Evolutionary conservation across 2,329 filamentous ascomycete genomes (phyloP).

Genomic region (Cryoendolithus antarcticus): DNA sequence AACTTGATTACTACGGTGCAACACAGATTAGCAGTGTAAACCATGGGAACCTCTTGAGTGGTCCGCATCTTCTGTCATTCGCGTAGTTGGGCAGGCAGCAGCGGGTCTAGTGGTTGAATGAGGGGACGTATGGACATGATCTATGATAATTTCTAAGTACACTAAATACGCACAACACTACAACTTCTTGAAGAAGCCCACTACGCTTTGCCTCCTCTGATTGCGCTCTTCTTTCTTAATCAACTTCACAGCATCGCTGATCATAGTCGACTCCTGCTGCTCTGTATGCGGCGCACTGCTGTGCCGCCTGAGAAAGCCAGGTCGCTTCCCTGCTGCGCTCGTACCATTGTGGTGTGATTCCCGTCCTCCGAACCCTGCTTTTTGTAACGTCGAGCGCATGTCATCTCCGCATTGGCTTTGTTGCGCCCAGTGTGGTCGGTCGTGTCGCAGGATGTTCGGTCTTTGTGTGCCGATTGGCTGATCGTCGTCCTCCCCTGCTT

Average conservation of each 20-base stretch:
- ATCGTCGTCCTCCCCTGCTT: not conserved
- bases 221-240: conserved; percentile 13
- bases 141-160: too few relatives aligned
- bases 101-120: too few relatives aligned
- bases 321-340: not conserved
- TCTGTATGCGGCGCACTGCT: not conserved
- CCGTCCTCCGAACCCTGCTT: conserved; percentile 1
- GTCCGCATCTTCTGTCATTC: too few relatives aligned
- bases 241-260: conserved; percentile 16
- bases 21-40: too few relatives aligned
- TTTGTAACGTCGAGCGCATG: not conserved
- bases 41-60: too few relatives aligned
- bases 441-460: conserved; percentile 5
- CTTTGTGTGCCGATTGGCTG: conserved; percentile 1
- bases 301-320: not conserved
- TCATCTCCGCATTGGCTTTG: conserved; percentile 11
- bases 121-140: too few relatives aligned
- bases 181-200: conserved; percentile 12
- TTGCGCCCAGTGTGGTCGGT: conserved; percentile 16
- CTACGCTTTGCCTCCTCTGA: conserved; percentile 8
- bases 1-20: too few relatives aligned
- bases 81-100: too few relatives aligned
- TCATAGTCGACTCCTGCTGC: conserved; percentile 8
- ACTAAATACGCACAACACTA: not conserved
- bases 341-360: conserved; percentile 1